Base-by-base conservation (phyloP, 352 stramenopile species). In the Pythium graminicola region DNA sequence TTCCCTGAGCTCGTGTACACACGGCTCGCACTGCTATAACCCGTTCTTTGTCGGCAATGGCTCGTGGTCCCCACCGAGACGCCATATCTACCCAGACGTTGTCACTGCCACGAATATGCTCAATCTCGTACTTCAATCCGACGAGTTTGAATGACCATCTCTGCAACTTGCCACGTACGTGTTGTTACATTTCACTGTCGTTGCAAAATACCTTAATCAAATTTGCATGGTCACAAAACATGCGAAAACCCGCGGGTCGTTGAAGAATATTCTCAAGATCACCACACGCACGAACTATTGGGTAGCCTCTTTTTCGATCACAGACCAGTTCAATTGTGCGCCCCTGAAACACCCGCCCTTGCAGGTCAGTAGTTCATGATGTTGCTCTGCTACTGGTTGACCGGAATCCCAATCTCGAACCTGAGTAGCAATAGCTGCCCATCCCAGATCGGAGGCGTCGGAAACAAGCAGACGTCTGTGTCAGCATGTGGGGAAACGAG, bases 211-310 rank as follows among this genome's bases (percentile, higher is more conserved):
- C 50, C 6, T 60, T 16, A 43, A 60, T 60, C 23, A 60, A 39
- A 27, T 70, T 70, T 10, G 28, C 38, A 20, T 70, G 66, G 23
- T 70, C 53, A 23, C 57, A 66, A 42, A 54, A 74, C n/a, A 66
- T 28, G 4, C 22, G 7, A 26, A 74, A 69, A 7, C 62, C 54
- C 4, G 24, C 23, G 10, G 20, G 6, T 17, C 54, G 43, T 2
- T 38, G 36, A 19, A 67, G 40, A 17, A 69, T 16, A 14, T 60
- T 48, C 40, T 52, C 32, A n/a, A 60, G 32, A 2, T 29, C 22
- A 17, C 13, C 32, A 27, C 16, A 23, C 3, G 39, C 19, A 6
- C 17, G 9, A 7, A 45, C 39, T 9, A 45, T 45, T 28, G 39
- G 39, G 19, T 27, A 27, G 11, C 19, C 28, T 45, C 39, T 14